Percentiles rank a stretch among this genome's conserved stretches.
phyloP scores from a whole-genome alignment of 306 rosid species.

The Abrus pulchellus region DNA sequence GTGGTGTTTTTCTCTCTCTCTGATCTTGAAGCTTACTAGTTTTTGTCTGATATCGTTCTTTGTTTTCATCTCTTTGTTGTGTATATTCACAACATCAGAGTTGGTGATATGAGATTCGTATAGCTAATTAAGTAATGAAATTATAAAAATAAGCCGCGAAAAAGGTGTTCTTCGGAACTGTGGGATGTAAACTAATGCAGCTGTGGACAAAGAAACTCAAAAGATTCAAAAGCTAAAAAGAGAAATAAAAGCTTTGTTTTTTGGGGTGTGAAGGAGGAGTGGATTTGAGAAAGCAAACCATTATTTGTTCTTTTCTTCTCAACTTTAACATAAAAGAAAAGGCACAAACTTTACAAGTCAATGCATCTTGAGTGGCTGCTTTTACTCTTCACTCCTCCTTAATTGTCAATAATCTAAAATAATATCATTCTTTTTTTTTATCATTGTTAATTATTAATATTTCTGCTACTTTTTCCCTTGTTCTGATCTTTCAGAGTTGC shows the following conservation, averaged over 20 bases:
- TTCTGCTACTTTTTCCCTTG: neutral
- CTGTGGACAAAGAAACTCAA: constrained; percentile 52
- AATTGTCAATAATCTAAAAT: neutral
- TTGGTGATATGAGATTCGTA: constrained; percentile 50
- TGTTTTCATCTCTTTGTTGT: constrained; percentile 51
- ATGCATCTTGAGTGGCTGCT: constrained; percentile 47
- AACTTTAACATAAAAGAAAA: constrained; percentile 57
- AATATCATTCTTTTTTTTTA: neutral
- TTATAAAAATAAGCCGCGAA: constrained; percentile 16
- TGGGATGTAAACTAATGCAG: constrained; percentile 49
- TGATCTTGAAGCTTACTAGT: constrained; percentile 62
- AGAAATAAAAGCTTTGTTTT: constrained; percentile 50
- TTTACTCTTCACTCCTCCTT: constrained; percentile 36
- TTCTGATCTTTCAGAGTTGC: constrained; percentile 53
- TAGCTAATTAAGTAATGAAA: constrained; percentile 51
- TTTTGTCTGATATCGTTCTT: constrained; percentile 77
- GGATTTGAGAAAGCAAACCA: constrained; percentile 54
- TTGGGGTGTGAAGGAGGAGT: constrained; percentile 38
- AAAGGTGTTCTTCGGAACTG: constrained; percentile 50
- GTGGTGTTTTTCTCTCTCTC: constrained; percentile 39
- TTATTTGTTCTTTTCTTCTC: constrained; percentile 57
- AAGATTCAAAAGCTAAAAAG: constrained; percentile 69
- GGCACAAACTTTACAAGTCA: constrained; percentile 49
- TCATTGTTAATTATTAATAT: neutral
- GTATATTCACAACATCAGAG: constrained; percentile 26